Base-by-base conservation (phyloP, 371 early-diverging fungal genomes). In the Rhizopus arrhizus region DNA sequence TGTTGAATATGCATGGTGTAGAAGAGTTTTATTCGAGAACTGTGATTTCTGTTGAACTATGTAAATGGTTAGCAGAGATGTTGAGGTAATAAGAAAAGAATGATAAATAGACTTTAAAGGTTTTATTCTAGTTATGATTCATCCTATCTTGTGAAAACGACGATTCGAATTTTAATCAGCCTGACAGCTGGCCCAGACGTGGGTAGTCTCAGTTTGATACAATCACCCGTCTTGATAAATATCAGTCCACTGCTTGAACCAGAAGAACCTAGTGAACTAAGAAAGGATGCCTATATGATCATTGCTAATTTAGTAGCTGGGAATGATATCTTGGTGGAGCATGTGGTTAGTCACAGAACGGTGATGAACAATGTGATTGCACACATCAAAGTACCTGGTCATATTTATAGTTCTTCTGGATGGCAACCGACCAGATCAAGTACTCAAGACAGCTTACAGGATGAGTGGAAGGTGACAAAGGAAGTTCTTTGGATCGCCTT, bases 241-340 rank as follows among this genome's bases (percentile, higher is more conserved):
- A 59, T 79, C 1, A 54, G 60, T 3, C 56, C 43, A 15, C 47
- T 74, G 3, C 67, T 75, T 38, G 40, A 58, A 15, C 64, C 65
- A 0, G 53, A 59, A n/a, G 62, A 58, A n/a, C 49, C 70, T 0
- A 32, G 51, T 22, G 53, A 55, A 31, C 65, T 82, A 38, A 68
- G 83, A 15, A 64, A 80, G 53, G 85, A 85, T 56, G 80, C 83
- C 3, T 78, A 78, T 22, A 61, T 85, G 3, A 72, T 78, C 2
- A 74, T 85, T 16, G 74, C 80, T 12, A 83, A 85, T 33, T 63
- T 85, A n/a, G 80, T 77, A 22, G 85, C 82, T 13, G 77, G 81
- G 6, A 72, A 72, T n/a, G 70, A 72, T 28, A 60, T 66, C 1
- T 73, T 78, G 49, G 80, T 83, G 9, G 50, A 75, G 16, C 60